Evolutionary conservation across 306 rosid species (phyloP).

Genomic region (Acmispon strigosus): DNA sequence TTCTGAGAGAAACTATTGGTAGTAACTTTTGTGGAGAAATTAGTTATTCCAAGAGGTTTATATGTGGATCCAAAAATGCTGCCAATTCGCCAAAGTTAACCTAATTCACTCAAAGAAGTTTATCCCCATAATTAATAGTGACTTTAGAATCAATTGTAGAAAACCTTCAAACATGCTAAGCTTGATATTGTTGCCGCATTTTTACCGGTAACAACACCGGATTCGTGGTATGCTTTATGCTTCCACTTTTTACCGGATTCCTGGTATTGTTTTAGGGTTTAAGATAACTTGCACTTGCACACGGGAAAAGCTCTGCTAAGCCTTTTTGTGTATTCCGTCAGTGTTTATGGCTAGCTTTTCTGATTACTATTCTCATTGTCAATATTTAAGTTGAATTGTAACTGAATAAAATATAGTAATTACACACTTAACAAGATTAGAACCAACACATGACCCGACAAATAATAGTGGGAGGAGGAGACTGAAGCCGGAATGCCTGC

Average conservation of each 20-base stretch:
- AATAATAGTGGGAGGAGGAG: constrained; percentile 53
- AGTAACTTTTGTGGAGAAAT: too few species aligned
- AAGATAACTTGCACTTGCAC: constrained; percentile 12
- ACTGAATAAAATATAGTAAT: constrained; percentile 20
- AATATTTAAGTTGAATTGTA: not conserved
- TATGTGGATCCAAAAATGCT: too few species aligned
- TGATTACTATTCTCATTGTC: not conserved
- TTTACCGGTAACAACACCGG: too few species aligned
- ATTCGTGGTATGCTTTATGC: too few species aligned
- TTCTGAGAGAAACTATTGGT: too few species aligned
- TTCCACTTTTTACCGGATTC: constrained; percentile 51
- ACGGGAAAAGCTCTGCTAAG: not conserved
- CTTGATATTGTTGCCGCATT: too few species aligned
- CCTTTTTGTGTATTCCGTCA: constrained; percentile 20
- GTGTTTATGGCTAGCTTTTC: constrained; percentile 12
- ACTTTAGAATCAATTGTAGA: too few species aligned
- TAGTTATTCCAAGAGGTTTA: too few species aligned
- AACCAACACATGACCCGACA: constrained; percentile 60
- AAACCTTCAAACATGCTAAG: too few species aligned
- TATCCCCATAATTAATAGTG: too few species aligned
- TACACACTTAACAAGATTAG: constrained; percentile 21
- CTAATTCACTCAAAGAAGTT: too few species aligned
- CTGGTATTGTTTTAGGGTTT: constrained; percentile 39
- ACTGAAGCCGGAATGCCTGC: constrained; percentile 53
- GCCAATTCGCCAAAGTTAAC: constrained; percentile 20